Base-by-base conservation (phyloP, 768 basidiomycete species). In the Boletus edulis region DNA sequence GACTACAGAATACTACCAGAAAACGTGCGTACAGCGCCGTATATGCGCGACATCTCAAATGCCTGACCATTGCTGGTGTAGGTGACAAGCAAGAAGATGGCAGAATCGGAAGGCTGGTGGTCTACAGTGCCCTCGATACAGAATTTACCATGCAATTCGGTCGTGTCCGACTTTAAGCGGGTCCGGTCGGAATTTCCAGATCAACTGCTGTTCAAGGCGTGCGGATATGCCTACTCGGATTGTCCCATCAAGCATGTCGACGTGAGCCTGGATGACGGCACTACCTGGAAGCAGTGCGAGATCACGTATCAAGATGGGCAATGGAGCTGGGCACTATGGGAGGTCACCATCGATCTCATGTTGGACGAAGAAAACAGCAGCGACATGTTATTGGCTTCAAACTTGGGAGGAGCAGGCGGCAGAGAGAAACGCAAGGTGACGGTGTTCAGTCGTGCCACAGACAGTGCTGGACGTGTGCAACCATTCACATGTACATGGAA, bases 271-370 rank as follows among this genome's bases (percentile, higher is more conserved):
- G 80, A 87, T 62, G 72, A 69, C 3, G 85, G 84, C 1, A 56
- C 62, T 43, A 75, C 77, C 9, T 87, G 86, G 84, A 62, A 68
- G 27, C 62, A 68, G 11, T 78, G 81, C 18, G 68, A 67, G 31
- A 80, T 86, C 54, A 81, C 75, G 1, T 86, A 87, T 57, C 82
- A 81, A 51, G 72, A 80, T 35, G 85, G 86, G 4, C 77, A 66
- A 57, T 89, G 86, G 86, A 87, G 87, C 62, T 90, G 88, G 87
- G 80, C 83, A 5, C 65, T 88, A 20, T 89, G 87, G 88, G 82
- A 86, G 62, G 74, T 65, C 4, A 72, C 75, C 46, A 13, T 89
- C 14, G 66, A 70, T 8, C 67, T 73, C 39, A 18, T 56, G 49
- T 31, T 55, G 54, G 67, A 64, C 47, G 60, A 62, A 27, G 62